Evolutionary conservation across 2,329 filamentous ascomycete genomes (phyloP).

Genomic region (Paraconiothyrium sp.): DNA sequence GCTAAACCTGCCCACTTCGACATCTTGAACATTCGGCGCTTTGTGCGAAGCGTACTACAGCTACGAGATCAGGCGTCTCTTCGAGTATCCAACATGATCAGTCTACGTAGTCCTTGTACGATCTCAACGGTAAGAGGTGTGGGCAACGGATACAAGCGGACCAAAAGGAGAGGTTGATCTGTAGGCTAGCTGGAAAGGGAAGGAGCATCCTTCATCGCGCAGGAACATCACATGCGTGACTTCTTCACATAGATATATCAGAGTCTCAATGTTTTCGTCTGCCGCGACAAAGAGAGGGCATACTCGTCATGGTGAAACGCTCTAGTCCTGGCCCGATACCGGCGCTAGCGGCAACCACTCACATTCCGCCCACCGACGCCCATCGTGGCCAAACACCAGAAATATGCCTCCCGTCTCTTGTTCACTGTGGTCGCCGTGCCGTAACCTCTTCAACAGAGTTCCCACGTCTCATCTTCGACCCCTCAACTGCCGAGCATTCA

Average conservation of each 20-base stretch:
- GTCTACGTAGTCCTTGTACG: neutral
- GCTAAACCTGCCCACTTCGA: neutral
- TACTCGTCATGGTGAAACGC: neutral
- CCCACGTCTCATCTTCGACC: neutral
- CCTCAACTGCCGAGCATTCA: slow-evolving; percentile 23
- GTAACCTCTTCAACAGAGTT: slow-evolving; percentile 1
- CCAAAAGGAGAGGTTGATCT: neutral
- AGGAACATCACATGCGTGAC: neutral
- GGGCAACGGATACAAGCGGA: neutral
- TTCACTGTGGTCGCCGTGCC: slow-evolving; percentile 9
- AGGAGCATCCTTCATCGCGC: slow-evolving; percentile 1
- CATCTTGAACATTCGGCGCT: neutral
- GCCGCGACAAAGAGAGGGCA: neutral
- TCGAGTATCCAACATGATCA: neutral
- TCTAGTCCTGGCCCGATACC: slow-evolving; percentile 11
- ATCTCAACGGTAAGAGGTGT: neutral
- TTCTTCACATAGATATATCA: neutral
- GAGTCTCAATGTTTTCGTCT: neutral
- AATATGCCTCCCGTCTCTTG: slow-evolving; percentile 16
- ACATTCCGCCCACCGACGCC: slow-evolving; percentile 10
- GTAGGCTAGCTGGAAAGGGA: neutral
- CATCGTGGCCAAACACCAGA: slow-evolving; percentile 6
- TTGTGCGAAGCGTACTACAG: neutral
- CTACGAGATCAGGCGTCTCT: neutral
- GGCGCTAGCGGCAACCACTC: slow-evolving; percentile 5